These are phyloP conservation scores for Talaromyces ruber DNA, from an alignment of 495 filamentous ascomycete genomes.

Conservation along the genomic window DNA sequence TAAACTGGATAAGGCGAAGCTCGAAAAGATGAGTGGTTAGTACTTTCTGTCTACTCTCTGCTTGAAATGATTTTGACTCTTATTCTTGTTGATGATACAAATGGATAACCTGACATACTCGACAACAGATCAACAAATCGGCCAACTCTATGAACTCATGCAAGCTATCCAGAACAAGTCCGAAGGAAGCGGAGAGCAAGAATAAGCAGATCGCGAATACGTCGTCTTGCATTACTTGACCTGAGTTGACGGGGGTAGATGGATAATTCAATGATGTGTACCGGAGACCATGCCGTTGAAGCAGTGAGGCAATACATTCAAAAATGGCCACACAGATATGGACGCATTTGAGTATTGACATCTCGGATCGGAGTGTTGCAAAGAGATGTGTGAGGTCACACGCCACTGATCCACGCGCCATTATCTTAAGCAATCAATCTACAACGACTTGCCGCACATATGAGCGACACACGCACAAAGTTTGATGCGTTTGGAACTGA, in stretches of 20 bases:
- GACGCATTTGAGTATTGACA: not conserved
- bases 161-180: constrained; percentile 44
- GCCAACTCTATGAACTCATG: constrained; percentile 92
- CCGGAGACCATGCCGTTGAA: not conserved
- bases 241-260: not conserved
- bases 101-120: not conserved
- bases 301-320: too few relatives aligned
- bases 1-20: constrained; percentile 64
- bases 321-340: not conserved
- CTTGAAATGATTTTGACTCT: constrained; percentile 7
- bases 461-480: not conserved
- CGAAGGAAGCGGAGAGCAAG: constrained; percentile 11
- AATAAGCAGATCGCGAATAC: not conserved
- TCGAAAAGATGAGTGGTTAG: constrained; percentile 94
- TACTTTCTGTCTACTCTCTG: constrained; percentile 9
- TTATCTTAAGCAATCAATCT: too few relatives aligned
- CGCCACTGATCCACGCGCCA: not conserved
- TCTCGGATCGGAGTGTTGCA: not conserved
- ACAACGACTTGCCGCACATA: not conserved
- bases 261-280: not conserved
- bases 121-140: constrained; percentile 74
- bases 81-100: not conserved
- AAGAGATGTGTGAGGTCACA: not conserved
- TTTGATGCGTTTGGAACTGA: not conserved
- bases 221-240: not conserved